Conservation (phyloP, 225 moss, liverwort and hornwort species). For the Bryoerythrophyllum caledonicum region DNA sequence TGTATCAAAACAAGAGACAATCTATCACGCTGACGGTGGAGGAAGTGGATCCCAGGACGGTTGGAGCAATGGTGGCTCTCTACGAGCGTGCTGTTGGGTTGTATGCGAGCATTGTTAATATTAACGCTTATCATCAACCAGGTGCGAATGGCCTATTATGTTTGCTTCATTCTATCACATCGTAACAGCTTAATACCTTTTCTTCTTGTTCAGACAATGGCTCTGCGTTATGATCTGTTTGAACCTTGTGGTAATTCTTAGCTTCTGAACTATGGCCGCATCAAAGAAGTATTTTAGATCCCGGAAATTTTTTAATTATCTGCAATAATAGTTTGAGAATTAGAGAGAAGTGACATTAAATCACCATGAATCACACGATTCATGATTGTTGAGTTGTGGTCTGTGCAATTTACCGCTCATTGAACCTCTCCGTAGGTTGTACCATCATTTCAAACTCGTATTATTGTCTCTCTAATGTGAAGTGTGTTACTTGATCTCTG, state of each 20-base stretch:
- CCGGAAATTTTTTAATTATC: neutral
- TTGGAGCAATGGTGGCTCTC: conserved; percentile 78
- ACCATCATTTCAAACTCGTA: neutral
- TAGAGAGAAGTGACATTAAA: neutral
- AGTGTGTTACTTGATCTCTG: neutral
- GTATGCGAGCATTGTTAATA: conserved; percentile 71
- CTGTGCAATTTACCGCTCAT: neutral
- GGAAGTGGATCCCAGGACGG: conserved; percentile 64
- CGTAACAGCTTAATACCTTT: neutral
- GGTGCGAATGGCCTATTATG: conserved; percentile 36
- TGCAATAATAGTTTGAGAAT: neutral
- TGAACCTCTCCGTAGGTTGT: neutral
- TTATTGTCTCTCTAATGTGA: neutral
- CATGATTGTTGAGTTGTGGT: neutral
- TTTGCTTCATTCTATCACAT: conserved; percentile 13
- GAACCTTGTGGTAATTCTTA: neutral
- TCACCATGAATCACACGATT: neutral
- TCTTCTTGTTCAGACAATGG: neutral
- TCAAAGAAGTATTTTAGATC: neutral
- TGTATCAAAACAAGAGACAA: conserved; percentile 82
- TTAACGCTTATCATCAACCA: conserved; percentile 91
- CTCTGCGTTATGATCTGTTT: neutral
- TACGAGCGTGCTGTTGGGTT: conserved; percentile 89
- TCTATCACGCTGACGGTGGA: conserved; percentile 81
- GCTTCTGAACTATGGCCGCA: neutral